A percentile compares a stretch with the other conserved stretches of the same genome.
phyloP scores from a whole-genome alignment of 1,284 basidiomycete species.

The Sutorius eximius region DNA sequence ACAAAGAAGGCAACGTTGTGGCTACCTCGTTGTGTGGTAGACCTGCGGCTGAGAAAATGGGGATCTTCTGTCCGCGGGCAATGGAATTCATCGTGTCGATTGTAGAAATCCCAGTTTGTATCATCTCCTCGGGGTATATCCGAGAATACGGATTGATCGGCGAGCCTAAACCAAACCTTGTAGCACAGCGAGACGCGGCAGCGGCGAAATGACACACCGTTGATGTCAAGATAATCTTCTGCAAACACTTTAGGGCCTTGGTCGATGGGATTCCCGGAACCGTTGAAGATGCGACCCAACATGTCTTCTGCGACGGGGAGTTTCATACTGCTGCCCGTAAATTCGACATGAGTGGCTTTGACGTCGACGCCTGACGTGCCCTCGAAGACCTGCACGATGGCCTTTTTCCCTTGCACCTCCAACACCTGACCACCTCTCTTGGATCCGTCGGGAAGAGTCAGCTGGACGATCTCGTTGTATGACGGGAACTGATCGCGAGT shows the following conservation, averaged over 20 bases:
- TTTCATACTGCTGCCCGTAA: slow-evolving; percentile 98
- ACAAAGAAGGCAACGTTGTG: slow-evolving; percentile 24
- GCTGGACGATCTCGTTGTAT: slow-evolving; percentile 99
- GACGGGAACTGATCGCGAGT: slow-evolving; percentile 77
- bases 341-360: slow-evolving; percentile 95
- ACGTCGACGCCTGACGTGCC: slow-evolving; percentile 98
- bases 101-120: slow-evolving; percentile 99
- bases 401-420: slow-evolving; percentile 98
- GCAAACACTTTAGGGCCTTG: slow-evolving; percentile 99
- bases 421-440: slow-evolving; percentile 97
- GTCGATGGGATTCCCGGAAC: slow-evolving; percentile 97
- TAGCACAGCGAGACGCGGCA: slow-evolving; percentile 5
- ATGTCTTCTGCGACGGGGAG: slow-evolving; percentile 99
- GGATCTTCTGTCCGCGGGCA: slow-evolving; percentile 99
- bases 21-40: slow-evolving; percentile 96
- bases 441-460: slow-evolving; percentile 95
- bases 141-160: slow-evolving; percentile 99
- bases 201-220: slow-evolving; percentile 60
- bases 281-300: slow-evolving; percentile 99
- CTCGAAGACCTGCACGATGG: slow-evolving; percentile 99
- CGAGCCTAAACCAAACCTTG: slow-evolving; percentile 63
- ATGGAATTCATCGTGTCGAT: slow-evolving; percentile 99
- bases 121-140: slow-evolving; percentile 99
- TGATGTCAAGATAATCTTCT: slow-evolving; percentile 99
- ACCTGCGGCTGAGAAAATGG: slow-evolving; percentile 99